Evolutionary conservation across 805 yeast genomes (phyloP), one percentile per base, ranked within the genome.

Genomic region (Saccharomycopsis selenospora): DNA sequence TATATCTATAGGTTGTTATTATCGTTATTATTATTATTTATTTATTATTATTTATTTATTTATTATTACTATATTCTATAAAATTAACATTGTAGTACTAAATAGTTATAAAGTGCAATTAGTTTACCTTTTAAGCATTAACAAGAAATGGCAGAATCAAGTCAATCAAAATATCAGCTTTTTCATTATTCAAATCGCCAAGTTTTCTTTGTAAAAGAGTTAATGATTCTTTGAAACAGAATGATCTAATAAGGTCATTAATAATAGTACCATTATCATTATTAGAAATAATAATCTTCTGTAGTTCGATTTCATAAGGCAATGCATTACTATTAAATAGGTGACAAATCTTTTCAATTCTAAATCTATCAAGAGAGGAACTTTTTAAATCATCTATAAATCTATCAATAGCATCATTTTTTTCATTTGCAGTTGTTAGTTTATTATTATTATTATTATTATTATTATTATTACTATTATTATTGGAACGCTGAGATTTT

Each of bases 341-440:
- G 13, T 14, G 8, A 41, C 40, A 4, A n/a, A 41, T 33, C 24
- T 23, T 22, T 2, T 46, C 49, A 26, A 46, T 46, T 41, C 28
- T 41, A 23, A 46, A 42, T 18, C 49, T 29, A 42, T 46, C 49
- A 26, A 46, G 17, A 2, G 44, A 23, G 3, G 18, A 29, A 4
- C 6, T 7, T 36, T 47, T 14, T 22, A 47, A 29, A 17, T 40
- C 26, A 2, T 8, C 28, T 28, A 47, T 20, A 22, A 45, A 43
- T n/a, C 20, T 14, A 24, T 43, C 46, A 6, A 43, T 17, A 11
- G 5, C n/a, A 17, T 17, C 40, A 20, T 13, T 23, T 11, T 14
- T 23, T 10, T n/a, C 20, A 17, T 11, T n/a, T 7, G 42, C 17
- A 11, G 14, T 24, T n/a, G 13, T 40, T 7, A 40, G 7, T 18